These are phyloP conservation scores for Musa schizocarpa DNA, from an alignment of 176 grass and related monocot genomes.

Conservation along the genomic window DNA sequence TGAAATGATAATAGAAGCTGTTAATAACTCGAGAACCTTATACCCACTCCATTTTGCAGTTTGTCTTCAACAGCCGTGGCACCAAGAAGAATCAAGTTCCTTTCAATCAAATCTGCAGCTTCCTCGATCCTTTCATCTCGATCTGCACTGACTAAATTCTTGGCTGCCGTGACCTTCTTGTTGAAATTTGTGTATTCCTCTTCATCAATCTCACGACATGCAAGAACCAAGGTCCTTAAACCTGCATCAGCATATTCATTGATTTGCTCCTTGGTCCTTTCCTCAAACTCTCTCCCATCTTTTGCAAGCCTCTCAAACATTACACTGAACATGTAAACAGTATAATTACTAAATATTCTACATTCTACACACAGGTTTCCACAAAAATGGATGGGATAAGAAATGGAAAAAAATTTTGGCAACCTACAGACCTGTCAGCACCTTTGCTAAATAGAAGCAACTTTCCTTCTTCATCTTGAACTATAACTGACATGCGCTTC, in stretches of 20 bases:
- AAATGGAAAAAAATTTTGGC: background rate
- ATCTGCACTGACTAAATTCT: constrained; percentile 56
- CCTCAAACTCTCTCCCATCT: constrained; percentile 29
- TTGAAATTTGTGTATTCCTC: constrained; percentile 55
- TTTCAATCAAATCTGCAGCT: constrained; percentile 21
- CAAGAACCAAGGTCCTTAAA: constrained; percentile 76
- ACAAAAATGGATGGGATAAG: background rate
- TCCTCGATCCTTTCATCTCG: constrained; percentile 33
- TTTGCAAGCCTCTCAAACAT: constrained; percentile 72
- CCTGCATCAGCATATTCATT: constrained; percentile 80
- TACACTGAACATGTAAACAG: constrained; percentile 40
- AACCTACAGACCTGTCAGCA: constrained; percentile 60
- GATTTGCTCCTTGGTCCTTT: constrained; percentile 71
- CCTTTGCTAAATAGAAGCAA: constrained; percentile 72
- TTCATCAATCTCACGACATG: constrained; percentile 57
- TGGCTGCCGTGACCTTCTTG: constrained; percentile 46
- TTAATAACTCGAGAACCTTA: constrained; percentile 2
- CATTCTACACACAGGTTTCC: background rate
- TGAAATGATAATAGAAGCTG: background rate
- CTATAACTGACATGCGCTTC: constrained; percentile 85
- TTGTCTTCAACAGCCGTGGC: constrained; percentile 23
- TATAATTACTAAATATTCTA: background rate
- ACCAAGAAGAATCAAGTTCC: constrained; percentile 24
- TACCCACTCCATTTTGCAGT: constrained; percentile 12
- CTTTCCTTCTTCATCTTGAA: constrained; percentile 56